Base-by-base conservation (phyloP, 177 flowering plant species). In the Vitis hybrid region DNA sequence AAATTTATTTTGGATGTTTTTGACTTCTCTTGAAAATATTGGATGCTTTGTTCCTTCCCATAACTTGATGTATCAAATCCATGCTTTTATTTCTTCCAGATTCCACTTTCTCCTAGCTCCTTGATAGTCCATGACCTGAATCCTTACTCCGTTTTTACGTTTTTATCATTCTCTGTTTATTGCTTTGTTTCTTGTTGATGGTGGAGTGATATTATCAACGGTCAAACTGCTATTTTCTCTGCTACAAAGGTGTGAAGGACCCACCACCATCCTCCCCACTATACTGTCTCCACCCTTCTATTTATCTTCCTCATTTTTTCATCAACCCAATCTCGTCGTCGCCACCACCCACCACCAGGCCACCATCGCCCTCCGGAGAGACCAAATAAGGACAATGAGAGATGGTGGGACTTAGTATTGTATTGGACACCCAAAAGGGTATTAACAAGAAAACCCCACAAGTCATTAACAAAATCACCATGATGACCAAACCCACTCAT, bases 381-480 rank as follows among this genome's bases (percentile, higher is more conserved):
- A 55, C 56, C 56, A 22, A 6, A 26, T 0, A 9, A 18, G 3
- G 45, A 65, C 2, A 0, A 61, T 65, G 83, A 80, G 77, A 82
- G 56, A 88, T 90, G 95, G 93, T 83, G 74, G 95, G 95, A 3
- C 77, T 90, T 56, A 84, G 92, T 53, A 71, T 90, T 51, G 77
- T 88, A 3, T 75, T 90, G 20, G 95, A 90, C 65, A 71, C 68
- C 31, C 79, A 83, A 11, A 82, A 70, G 64, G 73, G 57, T 68
- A 50, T 8, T 55, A 49, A 50, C 39, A 72, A 66, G 62, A 68
- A 73, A 31, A 52, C 18, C 22, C 78, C 84, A 53, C 84, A 84
- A 70, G 81, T 86, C 51, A 79, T 86, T 16, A 83, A 74, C 79
- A 84, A 82, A 73, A 59, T 74, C 52, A 77, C 74, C 67, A 72